Base-by-base conservation (phyloP, 495 filamentous ascomycete species). In the Penicillium canescens region DNA sequence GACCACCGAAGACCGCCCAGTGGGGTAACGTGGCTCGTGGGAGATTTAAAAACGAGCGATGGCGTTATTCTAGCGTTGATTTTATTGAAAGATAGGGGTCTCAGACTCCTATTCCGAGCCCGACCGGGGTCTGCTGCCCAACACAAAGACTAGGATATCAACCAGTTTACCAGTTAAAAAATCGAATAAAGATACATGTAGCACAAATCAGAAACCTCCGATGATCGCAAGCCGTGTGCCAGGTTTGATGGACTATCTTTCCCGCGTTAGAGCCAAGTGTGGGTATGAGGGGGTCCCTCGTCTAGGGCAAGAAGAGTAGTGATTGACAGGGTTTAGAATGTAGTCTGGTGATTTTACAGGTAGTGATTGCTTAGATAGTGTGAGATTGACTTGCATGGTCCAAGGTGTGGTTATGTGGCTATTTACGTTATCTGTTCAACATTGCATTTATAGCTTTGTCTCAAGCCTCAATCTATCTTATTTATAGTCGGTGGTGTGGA, bases 261-360 rank as follows among this genome's bases (percentile, higher is more conserved):
- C 43, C 37, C 20, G 6, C 20, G 23, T 33, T 37, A 11, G 47
- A 18, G 34, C 11, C 45, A 5, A 52, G 54, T 45, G 54, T 47
- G 40, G 16, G 36, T 42, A 13, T n/a, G 13, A 42, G 28, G 37
- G 47, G 4, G 11, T 3, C 18, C 18, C 18, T 18, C 28, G 18
- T 46, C 35, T 36, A 51, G 34, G 10, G 42, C 39, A 2, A 51
- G 40, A 50, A 42, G 21, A 50, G 59, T 13, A 58, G 46, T 48
- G 59, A 61, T 58, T 54, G 55, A 42, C 59, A 52, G 59, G 59
- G 52, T 59, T 45, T 56, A 14, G 6, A 20, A 42, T 46, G 40
- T 13, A 13, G 43, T 4, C 33, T 33, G 20, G 10, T 46, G 28
- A 24, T 42, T 35, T 40, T 36, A 18, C 18, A 18, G 18, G 18